phyloP scores from a whole-genome alignment of 495 filamentous ascomycete species.

The Aspergillus indologenus region DNA sequence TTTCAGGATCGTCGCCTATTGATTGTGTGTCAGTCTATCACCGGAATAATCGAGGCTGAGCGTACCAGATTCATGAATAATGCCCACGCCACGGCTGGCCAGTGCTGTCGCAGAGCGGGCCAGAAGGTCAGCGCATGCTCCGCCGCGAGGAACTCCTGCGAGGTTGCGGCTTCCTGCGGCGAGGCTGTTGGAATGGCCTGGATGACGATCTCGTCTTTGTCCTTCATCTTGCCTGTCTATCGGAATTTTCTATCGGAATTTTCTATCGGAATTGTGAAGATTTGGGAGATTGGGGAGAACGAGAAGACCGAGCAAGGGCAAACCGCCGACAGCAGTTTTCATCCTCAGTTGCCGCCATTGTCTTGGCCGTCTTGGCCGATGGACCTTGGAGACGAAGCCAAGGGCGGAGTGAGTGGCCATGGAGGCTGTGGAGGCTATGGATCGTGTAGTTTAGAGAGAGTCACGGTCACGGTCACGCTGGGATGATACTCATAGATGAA shows the following conservation, averaged over 20 bases:
- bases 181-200: background rate
- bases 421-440: no score
- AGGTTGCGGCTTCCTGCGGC: conserved; percentile 22
- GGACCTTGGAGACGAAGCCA: background rate
- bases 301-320: background rate
- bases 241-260: no score
- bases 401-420: no score
- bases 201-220: background rate
- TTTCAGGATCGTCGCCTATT: conserved; percentile 30
- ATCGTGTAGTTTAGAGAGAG: no score
- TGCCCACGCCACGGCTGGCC: conserved; percentile 31
- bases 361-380: background rate
- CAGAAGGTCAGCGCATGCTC: conserved; percentile 30
- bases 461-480: no score
- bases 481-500: no score
- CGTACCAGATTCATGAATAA: conserved; percentile 32
- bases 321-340: background rate
- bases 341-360: background rate
- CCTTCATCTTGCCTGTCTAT: background rate
- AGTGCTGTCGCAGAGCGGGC: conserved; percentile 27
- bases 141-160: conserved; percentile 24
- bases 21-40: background rate
- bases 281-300: background rate
- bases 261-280: no score
- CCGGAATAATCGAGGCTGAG: no score